phyloP scores from a whole-genome alignment of 352 stramenopile genomes.

The Hyphochytrium catenoides region DNA sequence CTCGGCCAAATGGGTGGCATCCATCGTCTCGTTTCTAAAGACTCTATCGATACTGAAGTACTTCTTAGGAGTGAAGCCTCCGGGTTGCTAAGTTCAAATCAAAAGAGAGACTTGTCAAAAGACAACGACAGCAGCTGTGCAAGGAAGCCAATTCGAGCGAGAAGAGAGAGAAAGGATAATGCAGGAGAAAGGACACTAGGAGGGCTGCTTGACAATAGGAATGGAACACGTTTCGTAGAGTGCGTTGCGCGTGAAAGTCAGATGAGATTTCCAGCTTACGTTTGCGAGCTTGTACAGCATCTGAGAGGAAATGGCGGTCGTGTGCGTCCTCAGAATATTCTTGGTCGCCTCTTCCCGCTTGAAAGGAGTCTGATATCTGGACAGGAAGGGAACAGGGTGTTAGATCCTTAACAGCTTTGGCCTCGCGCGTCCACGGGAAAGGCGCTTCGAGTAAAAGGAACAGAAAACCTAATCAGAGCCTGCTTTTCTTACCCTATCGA shows the following conservation, averaged over 20 bases:
- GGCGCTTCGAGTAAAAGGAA: conserved; percentile 5
- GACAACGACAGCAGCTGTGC: background rate
- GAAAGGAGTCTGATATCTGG: conserved; percentile 23
- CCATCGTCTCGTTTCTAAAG: conserved; percentile 99
- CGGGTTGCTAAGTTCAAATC: conserved; percentile 26
- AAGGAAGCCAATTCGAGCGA: too few relatives aligned
- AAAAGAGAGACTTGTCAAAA: conserved; percentile 2
- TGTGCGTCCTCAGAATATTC: conserved; percentile 97
- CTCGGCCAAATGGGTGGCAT: conserved; percentile 98
- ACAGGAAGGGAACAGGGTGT: background rate
- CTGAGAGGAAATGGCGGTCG: conserved; percentile 92
- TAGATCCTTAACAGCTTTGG: conserved; percentile 4
- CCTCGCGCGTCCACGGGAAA: too few relatives aligned
- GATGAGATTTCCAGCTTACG: too few relatives aligned
- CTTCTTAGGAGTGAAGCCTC: conserved; percentile 88
- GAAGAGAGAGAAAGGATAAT: too few relatives aligned
- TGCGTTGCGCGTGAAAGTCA: too few relatives aligned
- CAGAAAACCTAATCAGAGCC: background rate
- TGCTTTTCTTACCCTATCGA: conserved; percentile 81
- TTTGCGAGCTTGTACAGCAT: conserved; percentile 95
- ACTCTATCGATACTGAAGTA: conserved; percentile 99
- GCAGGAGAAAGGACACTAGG: too few relatives aligned
- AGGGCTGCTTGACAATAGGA: too few relatives aligned
- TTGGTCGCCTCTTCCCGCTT: conserved; percentile 90
- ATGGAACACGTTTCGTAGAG: too few relatives aligned